These are phyloP conservation scores for Skeletonema costatum DNA, from an alignment of 108 stramenopile species.

Conservation along the genomic window DNA sequence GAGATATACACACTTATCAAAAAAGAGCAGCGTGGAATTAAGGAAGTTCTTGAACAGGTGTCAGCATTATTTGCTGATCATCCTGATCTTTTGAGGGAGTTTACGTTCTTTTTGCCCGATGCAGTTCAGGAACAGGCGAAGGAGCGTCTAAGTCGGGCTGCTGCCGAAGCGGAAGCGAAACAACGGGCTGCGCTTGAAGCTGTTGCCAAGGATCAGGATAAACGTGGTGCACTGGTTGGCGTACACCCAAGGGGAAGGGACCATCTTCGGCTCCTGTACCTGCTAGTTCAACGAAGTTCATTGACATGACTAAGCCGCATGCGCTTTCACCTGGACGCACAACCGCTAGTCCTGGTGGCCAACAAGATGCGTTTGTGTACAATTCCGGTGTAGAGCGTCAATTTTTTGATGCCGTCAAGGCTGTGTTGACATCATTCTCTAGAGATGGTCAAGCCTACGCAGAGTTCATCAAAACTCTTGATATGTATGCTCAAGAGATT, in stretches of 20 bases:
- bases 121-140: conserved; percentile 93
- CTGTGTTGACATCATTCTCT: conserved; percentile 77
- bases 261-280: conserved; percentile 15
- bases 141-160: conserved; percentile 83
- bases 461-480: conserved; percentile 94
- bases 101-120: conserved; percentile 95
- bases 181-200: conserved; percentile 59
- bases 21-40: conserved; percentile 94
- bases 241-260: conserved; percentile 13
- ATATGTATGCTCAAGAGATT: conserved; percentile 94
- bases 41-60: conserved; percentile 92
- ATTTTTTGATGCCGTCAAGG: conserved; percentile 89
- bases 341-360: background rate
- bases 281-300: conserved; percentile 46
- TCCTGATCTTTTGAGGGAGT: conserved; percentile 91
- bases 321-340: conserved; percentile 9
- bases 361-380: conserved; percentile 75
- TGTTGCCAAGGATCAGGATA: conserved; percentile 44
- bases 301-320: conserved; percentile 74
- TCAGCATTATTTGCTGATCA: conserved; percentile 90
- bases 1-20: conserved; percentile 95
- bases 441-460: conserved; percentile 92
- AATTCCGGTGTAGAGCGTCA: conserved; percentile 90
- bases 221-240: conserved; percentile 48
- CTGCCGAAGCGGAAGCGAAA: conserved; percentile 86